Percentiles rank a stretch among this genome's conserved stretches.
These are phyloP conservation scores for Ascochyta viciae-villosae DNA, from an alignment of 2,329 filamentous ascomycete species.

Conservation along the genomic window DNA sequence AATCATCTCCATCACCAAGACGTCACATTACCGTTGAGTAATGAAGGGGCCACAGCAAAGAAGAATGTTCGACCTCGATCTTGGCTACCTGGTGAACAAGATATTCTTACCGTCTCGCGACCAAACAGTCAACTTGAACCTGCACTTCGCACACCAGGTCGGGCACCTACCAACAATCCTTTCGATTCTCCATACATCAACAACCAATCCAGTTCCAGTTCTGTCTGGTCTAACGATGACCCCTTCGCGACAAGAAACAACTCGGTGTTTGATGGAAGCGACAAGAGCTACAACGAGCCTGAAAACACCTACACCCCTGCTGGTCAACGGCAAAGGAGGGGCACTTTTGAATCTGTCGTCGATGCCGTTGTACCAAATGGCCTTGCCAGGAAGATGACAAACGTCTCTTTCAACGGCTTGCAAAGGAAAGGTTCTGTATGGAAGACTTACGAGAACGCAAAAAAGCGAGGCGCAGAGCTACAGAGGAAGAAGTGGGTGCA, in stretches of 20 bases:
- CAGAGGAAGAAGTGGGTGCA: slow-evolving; percentile 48
- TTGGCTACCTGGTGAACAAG: slow-evolving; percentile 10
- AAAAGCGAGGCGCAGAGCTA: slow-evolving; percentile 27
- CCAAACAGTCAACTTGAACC: slow-evolving; percentile 10
- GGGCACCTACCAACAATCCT: slow-evolving; percentile 8
- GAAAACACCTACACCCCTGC: slow-evolving; percentile 12
- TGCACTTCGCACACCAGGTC: slow-evolving; percentile 9
- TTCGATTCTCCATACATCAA: not conserved
- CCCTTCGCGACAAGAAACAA: slow-evolving; percentile 21
- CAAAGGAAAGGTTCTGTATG: slow-evolving; percentile 24
- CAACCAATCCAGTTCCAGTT: slow-evolving; percentile 9
- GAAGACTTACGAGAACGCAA: slow-evolving; percentile 34
- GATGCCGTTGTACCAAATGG: slow-evolving; percentile 26
- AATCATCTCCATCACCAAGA: not conserved
- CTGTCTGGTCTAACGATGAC: slow-evolving; percentile 19
- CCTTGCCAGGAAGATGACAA: slow-evolving; percentile 26
- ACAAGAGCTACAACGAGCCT: slow-evolving; percentile 18
- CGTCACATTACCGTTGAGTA: not conserved
- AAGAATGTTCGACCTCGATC: slow-evolving; percentile 1
- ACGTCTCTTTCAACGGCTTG: slow-evolving; percentile 21
- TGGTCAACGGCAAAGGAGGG: slow-evolving; percentile 13
- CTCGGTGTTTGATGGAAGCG: slow-evolving; percentile 8
- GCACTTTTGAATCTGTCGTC: slow-evolving; percentile 26
- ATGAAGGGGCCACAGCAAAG: not conserved
- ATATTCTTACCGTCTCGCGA: slow-evolving; percentile 11